Base-by-base conservation (phyloP, 768 basidiomycete species). In the Lactifluus piperatus region DNA sequence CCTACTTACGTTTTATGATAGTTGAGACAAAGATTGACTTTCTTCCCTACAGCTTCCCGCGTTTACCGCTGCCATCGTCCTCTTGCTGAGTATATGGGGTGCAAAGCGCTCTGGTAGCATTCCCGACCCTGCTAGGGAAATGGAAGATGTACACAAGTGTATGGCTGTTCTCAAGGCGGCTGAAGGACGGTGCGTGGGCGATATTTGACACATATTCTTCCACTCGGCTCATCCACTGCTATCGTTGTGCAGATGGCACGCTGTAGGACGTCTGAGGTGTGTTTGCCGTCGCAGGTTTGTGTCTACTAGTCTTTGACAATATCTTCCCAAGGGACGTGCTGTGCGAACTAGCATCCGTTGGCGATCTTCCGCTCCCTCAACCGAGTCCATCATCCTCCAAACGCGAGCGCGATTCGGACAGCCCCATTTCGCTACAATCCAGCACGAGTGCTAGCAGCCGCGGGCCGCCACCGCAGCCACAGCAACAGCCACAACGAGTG, bases 281-380 rank as follows among this genome's bases (percentile, higher is more conserved):
- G 77, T 58, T 47, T 48, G 22, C 13, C 20, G 32, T 26, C 41
- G 48, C 14, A 20, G 20, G n/a, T 51, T 27, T 1, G 14, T 26
- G 1, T 22, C 11, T 9, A 14, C 44, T 46, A 3, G 32, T 36
- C 11, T 27, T 26, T 53, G 22, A 44, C 36, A 10, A 8, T 44
- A 18, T 44, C 8, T 18, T 20, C 39, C 11, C 4, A 60, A 87
- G 86, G 85, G 85, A 88, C 64, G 79, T 89, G 43, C 71, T 88
- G 20, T 87, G 81, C 62, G 85, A 89, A 63, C 74, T 89, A 1
- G 84, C 86, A 4, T 83, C 78, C 0, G 85, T 83, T 4, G 85
- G 86, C 2, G 84, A 88, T 24, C 74, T 88, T 0, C 86, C 85
- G 0, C 74, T 88, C 5, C 86, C 86, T 2, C 76, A 79, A 50